These are phyloP conservation scores for Thraustotheca clavata DNA, from an alignment of 352 stramenopile species.

Conservation along the genomic window DNA sequence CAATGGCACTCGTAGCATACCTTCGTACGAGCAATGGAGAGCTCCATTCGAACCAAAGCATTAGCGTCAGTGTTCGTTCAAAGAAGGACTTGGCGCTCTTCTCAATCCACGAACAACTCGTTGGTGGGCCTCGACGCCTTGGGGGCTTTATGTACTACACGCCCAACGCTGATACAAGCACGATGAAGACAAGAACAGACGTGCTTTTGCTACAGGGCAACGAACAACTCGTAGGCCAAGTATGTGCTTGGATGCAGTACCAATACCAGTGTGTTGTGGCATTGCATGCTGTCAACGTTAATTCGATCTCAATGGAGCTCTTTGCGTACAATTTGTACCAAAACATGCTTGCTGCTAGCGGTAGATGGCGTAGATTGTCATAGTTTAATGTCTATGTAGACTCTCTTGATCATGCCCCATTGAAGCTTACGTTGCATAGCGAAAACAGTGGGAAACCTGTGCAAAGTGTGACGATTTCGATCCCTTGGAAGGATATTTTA, in stretches of 20 bases:
- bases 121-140: neutral
- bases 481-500: constrained; percentile 4
- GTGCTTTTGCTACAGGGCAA: constrained; percentile 51
- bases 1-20: constrained; percentile 11
- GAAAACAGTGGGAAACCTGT: neutral
- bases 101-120: constrained; percentile 6
- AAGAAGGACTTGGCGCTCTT: constrained; percentile 17
- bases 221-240: constrained; percentile 40
- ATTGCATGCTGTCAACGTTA: constrained; percentile 37
- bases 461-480: constrained; percentile 13
- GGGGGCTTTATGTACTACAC: constrained; percentile 63
- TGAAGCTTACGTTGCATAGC: constrained; percentile 6
- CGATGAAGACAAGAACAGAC: constrained; percentile 35
- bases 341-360: neutral
- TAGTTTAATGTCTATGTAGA: neutral
- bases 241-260: constrained; percentile 56
- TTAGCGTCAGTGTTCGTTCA: constrained; percentile 10
- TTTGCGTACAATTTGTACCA: constrained; percentile 11
- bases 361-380: neutral
- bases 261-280: constrained; percentile 65
- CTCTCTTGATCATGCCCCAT: neutral
- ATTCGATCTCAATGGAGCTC: constrained; percentile 13
- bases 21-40: constrained; percentile 5
- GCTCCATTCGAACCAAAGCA: neutral
- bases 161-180: constrained; percentile 22